Evolutionary conservation across 768 basidiomycete genomes (phyloP), one percentile per base, ranked within the genome.

Genomic region (Phaffia tasmanica): DNA sequence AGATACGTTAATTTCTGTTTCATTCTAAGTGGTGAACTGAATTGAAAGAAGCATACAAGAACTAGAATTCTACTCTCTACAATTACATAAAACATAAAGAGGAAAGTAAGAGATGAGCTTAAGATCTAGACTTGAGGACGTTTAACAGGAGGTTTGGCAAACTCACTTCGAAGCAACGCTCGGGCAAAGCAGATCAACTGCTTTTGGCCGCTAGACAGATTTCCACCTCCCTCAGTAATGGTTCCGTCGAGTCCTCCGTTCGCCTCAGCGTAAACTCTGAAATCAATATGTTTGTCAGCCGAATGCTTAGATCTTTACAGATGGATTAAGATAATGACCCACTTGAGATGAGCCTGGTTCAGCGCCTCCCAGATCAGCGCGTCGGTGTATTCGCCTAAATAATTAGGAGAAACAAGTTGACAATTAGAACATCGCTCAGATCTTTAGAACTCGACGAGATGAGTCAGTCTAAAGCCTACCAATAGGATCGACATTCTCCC

Each of bases 141-240:
- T 62, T 50, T 25, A 50, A 15, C 42, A 48, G 21, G 49, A 51
- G 46, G n/a, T 25, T 5, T 75, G 57, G 70, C 84, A 85, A 79
- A 88, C 87, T 63, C 86, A 42, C 35, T 42, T 11, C 35, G 81
- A 65, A 94, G 76, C 50, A 93, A 75, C 0, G 91, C 91, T 61
- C 91, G 78, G 1, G 92, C 87, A 72, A 95, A 91, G 74, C 90
- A 95, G 15, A 97, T 74, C 5, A 97, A 77, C 73, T 95, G 93
- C 49, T 87, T 77, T 74, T 95, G 92, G 6, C 93, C 93, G 30
- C 86, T 79, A 11, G 86, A 88, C 58, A 95, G 78, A 9, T 90
- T 90, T 27, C 83, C 82, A 0, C 89, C 90, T 11, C 85, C 87
- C 77, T 91, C 89, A 65, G 82, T 78, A 23, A 91, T 84, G 2